Evolutionary conservation across 2,329 filamentous ascomycete genomes (phyloP), one percentile per base, ranked within the genome.

Genomic region (Xylaria sp.): DNA sequence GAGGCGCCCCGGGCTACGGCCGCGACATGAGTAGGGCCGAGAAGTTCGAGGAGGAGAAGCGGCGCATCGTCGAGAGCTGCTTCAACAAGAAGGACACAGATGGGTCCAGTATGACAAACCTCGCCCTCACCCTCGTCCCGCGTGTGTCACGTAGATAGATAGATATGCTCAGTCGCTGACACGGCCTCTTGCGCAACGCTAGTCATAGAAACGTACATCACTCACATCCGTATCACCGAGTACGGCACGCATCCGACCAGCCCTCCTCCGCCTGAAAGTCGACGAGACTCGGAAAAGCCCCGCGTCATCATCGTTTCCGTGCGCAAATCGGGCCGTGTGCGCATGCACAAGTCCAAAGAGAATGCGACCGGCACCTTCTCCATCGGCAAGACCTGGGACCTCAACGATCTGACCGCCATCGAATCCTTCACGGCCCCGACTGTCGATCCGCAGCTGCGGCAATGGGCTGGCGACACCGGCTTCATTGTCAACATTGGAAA

Each of bases 331-430:
- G 96, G 95, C 64, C 88, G 94, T 69, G 95, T 99, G 59, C 92
- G 94, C 77, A 90, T 99, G 84, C 96, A 99, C 85, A 99, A 99
- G 82, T 95, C 94, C 67, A 91, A 97, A 75, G 96, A 99, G 83
- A 99, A 99, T 79, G 86, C 88, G 65, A 98, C 97, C 80, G 94
- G 94, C 65, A 90, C 93, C 28, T 99, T 98, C 81, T 98, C 95
- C 23, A 97, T 99, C 74, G 96, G 96, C 73, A 99, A 99, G 83
- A 97, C 96, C 3, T 99, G 96, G 96, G 92, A 94, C 79, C 88
- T 99, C 74, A 95, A 98, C 80, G 96, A 99, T 78, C 84, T 99
- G 58, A 88, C 88, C 4, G 86, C 88, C 55, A 92, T 99, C 73
- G 92, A 97, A 79, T 96, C 94, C 31, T 98, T 91, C 78, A 91